phyloP scores from a whole-genome alignment of 257 asterid species.

The Nicotiana sylvestris region DNA sequence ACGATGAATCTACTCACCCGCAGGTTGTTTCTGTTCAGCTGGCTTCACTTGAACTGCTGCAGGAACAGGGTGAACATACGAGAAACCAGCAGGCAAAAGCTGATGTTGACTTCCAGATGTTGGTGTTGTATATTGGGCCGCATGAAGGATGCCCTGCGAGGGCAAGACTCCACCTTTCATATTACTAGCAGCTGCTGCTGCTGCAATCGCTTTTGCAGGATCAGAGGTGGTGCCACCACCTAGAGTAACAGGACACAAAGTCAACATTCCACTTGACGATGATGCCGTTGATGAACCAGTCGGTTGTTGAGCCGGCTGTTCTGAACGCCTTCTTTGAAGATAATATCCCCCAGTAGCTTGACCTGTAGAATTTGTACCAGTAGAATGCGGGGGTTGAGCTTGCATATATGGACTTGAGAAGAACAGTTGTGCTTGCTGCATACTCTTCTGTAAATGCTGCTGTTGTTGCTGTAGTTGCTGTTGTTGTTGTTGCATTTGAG shows the following conservation, averaged over 20 bases:
- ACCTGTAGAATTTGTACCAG: constrained; percentile 28
- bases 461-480: constrained; percentile 23
- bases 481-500: constrained; percentile 53
- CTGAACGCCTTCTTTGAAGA: constrained; percentile 52
- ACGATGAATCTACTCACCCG: constrained; percentile 45
- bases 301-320: constrained; percentile 53
- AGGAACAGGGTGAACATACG: constrained; percentile 62
- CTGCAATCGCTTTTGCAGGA: constrained; percentile 87
- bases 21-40: constrained; percentile 79
- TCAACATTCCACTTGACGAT: constrained; percentile 46
- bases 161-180: constrained; percentile 54
- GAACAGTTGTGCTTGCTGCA: constrained; percentile 64
- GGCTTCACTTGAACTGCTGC: constrained; percentile 75
- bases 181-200: constrained; percentile 54
- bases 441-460: constrained; percentile 37
- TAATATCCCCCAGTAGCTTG: constrained; percentile 51
- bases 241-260: constrained; percentile 39
- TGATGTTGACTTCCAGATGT: constrained; percentile 45
- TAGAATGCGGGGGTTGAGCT: constrained; percentile 47
- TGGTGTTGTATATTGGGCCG: constrained; percentile 53
- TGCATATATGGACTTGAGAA: constrained; percentile 59
- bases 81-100: constrained; percentile 55
- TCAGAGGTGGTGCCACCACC: constrained; percentile 54
- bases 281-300: constrained; percentile 32
- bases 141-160: constrained; percentile 50